Percentiles rank a stretch among this genome's conserved stretches.
Conservation (phyloP, 192 early-diverging fungal species). For the Linderina pennispora region DNA sequence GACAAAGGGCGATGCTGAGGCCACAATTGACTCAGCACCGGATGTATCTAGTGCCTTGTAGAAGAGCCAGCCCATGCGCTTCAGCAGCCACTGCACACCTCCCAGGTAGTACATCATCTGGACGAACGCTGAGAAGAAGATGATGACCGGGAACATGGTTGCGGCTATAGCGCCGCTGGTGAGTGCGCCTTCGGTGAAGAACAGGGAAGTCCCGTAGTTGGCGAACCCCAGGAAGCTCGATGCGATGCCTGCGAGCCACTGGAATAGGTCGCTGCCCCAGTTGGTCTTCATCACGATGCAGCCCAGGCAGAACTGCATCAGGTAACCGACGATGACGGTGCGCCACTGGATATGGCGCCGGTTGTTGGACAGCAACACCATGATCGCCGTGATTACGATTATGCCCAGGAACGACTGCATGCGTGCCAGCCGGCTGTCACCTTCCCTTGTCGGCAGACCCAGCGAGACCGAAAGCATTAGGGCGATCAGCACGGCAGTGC, state of each 20-base stretch:
- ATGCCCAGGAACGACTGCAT: conserved; percentile 72
- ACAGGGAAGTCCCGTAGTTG: conserved; percentile 55
- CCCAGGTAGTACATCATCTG: conserved; percentile 80
- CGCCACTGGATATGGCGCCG: conserved; percentile 65
- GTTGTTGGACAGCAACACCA: conserved; percentile 56
- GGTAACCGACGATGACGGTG: conserved; percentile 62
- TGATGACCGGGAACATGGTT: conserved; percentile 73
- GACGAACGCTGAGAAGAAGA: conserved; percentile 85
- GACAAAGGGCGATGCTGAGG: conserved; percentile 79
- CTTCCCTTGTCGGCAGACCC: conserved; percentile 31
- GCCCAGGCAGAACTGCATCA: conserved; percentile 73
- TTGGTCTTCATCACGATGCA: conserved; percentile 70
- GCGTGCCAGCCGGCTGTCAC: conserved; percentile 59
- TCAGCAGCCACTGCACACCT: conserved; percentile 72
- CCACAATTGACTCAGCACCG: conserved; percentile 78
- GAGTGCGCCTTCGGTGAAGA: conserved; percentile 45
- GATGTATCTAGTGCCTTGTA: conserved; percentile 68
- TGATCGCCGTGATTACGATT: conserved; percentile 48
- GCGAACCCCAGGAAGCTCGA: conserved; percentile 63
- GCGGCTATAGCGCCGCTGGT: conserved; percentile 56
- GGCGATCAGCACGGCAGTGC: conserved; percentile 14
- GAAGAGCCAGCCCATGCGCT: conserved; percentile 59
- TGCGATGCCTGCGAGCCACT: conserved; percentile 56
- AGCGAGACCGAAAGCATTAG: conserved; percentile 50
- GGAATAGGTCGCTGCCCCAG: conserved; percentile 66